These are phyloP conservation scores for Neonectria coccinea DNA, from an alignment of 2,329 filamentous ascomycete genomes.

Conservation along the genomic window DNA sequence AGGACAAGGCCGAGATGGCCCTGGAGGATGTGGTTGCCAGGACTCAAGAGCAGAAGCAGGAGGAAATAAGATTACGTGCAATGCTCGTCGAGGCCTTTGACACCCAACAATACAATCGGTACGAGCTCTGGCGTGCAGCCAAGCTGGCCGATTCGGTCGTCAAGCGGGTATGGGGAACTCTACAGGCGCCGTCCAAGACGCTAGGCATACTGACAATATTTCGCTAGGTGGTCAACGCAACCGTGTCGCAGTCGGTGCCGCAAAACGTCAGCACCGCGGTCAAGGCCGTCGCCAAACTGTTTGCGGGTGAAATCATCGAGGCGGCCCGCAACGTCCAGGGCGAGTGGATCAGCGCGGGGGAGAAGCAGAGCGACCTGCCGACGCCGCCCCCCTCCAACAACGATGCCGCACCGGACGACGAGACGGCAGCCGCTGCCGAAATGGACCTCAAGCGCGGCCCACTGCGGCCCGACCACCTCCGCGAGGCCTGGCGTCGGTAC, in stretches of 20 bases:
- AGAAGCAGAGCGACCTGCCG: conserved; percentile 67
- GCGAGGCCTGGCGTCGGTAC: conserved; percentile 78
- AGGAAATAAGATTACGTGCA: conserved; percentile 67
- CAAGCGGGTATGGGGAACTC: conserved; percentile 65
- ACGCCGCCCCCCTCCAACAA: conserved; percentile 54
- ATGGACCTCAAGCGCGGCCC: conserved; percentile 61
- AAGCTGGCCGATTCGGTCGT: conserved; percentile 77
- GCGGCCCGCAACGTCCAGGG: conserved; percentile 76
- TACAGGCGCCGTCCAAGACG: neutral
- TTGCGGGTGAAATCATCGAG: conserved; percentile 81
- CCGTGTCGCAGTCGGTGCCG: conserved; percentile 82
- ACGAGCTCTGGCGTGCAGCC: conserved; percentile 76
- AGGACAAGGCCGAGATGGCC: conserved; percentile 66
- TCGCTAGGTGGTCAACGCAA: conserved; percentile 78
- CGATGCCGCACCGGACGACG: conserved; percentile 49
- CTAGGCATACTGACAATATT: conserved; percentile 23
- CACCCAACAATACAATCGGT: conserved; percentile 74
- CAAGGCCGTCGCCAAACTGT: conserved; percentile 80
- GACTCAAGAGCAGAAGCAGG: conserved; percentile 75
- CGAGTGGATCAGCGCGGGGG: conserved; percentile 74
- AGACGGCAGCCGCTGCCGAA: conserved; percentile 45
- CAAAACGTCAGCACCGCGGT: conserved; percentile 80
- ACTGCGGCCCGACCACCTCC: conserved; percentile 78
- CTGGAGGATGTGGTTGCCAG: conserved; percentile 69
- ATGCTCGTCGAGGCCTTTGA: conserved; percentile 75